A percentile compares a stretch with the other conserved stretches of the same genome.
phyloP scores from a whole-genome alignment of 148 eudicot genomes.

The Cornus kousa region DNA sequence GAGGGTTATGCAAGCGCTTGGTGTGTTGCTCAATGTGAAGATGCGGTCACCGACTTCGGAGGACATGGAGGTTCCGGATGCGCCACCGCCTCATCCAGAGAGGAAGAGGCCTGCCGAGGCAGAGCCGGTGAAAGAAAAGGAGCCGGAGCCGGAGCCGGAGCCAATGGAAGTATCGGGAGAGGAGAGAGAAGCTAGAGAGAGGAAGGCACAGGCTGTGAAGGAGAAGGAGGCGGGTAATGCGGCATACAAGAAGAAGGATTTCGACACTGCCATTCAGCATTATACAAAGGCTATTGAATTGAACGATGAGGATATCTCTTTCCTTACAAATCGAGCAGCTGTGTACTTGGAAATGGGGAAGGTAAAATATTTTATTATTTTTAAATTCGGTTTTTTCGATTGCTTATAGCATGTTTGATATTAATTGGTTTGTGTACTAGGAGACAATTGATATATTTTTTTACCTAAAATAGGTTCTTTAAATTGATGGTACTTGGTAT shows the following conservation, averaged over 20 bases:
- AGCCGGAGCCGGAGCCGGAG: slow-evolving; percentile 46
- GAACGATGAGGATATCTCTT: slow-evolving; percentile 87
- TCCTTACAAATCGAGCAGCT: slow-evolving; percentile 92
- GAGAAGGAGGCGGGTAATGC: slow-evolving; percentile 94
- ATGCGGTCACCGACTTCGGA: slow-evolving; percentile 36
- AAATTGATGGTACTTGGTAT: neutral
- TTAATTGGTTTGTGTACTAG: too few species aligned
- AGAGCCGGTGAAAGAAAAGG: slow-evolving; percentile 42
- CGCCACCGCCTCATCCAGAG: slow-evolving; percentile 17
- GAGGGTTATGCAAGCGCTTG: slow-evolving; percentile 90
- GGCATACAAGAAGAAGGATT: slow-evolving; percentile 94
- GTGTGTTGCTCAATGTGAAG: slow-evolving; percentile 69
- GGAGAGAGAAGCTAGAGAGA: slow-evolving; percentile 54
- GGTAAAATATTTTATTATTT: slow-evolving; percentile 35
- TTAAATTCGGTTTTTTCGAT: too few species aligned
- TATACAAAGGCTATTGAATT: slow-evolving; percentile 71
- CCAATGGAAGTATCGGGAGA: slow-evolving; percentile 47
- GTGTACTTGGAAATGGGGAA: slow-evolving; percentile 93
- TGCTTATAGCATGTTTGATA: too few species aligned
- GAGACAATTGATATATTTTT: neutral
- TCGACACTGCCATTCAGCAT: slow-evolving; percentile 66
- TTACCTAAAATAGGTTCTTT: neutral
- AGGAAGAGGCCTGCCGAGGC: slow-evolving; percentile 41
- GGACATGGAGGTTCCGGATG: slow-evolving; percentile 30
- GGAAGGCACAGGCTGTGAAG: slow-evolving; percentile 61